Evolutionary conservation across 2,329 filamentous ascomycete species (phyloP).

Genomic region (Aspergillus spinulosporus): DNA sequence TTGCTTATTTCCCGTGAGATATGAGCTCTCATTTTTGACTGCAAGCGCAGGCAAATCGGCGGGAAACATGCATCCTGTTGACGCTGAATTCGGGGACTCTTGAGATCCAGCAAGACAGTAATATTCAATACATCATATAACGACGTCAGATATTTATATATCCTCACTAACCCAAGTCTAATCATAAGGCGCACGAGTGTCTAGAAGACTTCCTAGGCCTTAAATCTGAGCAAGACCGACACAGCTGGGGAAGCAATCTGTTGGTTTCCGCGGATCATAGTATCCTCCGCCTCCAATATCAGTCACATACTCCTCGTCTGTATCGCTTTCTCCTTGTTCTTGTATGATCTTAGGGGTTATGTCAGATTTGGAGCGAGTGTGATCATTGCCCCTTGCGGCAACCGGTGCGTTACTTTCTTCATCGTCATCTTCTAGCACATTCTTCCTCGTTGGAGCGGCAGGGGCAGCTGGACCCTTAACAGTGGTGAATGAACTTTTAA

Average conservation of each 20-base stretch:
- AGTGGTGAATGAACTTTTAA: slow-evolving; percentile 72
- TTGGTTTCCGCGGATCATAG: slow-evolving; percentile 55
- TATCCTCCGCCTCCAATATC: slow-evolving; percentile 43
- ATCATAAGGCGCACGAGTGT: too few relatives aligned
- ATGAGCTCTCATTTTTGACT: too few relatives aligned
- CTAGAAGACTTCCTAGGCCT: not conserved
- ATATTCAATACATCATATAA: too few relatives aligned
- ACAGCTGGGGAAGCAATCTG: slow-evolving; percentile 49
- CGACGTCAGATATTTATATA: too few relatives aligned
- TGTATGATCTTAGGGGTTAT: slow-evolving; percentile 5
- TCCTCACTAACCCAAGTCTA: too few relatives aligned
- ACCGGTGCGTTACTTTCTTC: slow-evolving; percentile 34
- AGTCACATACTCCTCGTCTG: slow-evolving; percentile 63
- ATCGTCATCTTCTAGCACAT: slow-evolving; percentile 46
- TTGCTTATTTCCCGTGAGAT: too few relatives aligned
- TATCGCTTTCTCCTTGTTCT: slow-evolving; percentile 66
- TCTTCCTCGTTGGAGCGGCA: slow-evolving; percentile 39
- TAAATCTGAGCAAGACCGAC: slow-evolving; percentile 19
- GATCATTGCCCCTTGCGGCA: too few relatives aligned
- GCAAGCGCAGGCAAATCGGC: too few relatives aligned
- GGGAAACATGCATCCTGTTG: too few relatives aligned
- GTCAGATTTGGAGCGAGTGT: not conserved
- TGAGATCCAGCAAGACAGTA: too few relatives aligned
- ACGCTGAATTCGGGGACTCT: too few relatives aligned
- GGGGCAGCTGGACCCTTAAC: slow-evolving; percentile 43